Conservation (phyloP, 208 protist genomes). For the Leishmania gerbilli region DNA sequence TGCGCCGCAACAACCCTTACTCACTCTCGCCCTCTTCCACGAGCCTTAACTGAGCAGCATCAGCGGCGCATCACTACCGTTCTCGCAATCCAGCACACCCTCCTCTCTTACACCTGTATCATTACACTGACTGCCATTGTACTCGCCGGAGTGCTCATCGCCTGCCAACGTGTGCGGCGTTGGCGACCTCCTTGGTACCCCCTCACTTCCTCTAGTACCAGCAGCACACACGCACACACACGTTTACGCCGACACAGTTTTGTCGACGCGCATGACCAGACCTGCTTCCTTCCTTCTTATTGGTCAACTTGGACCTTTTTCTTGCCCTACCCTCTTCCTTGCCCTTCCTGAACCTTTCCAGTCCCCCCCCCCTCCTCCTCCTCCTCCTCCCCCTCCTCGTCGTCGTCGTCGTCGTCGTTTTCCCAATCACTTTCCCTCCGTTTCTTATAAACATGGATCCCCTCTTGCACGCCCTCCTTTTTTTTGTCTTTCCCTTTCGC, state of each 20-base stretch:
- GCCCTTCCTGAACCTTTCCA: background rate
- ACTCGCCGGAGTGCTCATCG: background rate
- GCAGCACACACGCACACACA: background rate
- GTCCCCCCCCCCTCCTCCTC: too few relatives aligned
- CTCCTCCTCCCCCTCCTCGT: too few relatives aligned
- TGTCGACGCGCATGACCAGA: background rate
- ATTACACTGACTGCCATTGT: background rate
- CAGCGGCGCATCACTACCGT: background rate
- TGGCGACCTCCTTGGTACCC: background rate
- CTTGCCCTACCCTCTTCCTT: background rate
- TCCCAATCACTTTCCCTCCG: background rate
- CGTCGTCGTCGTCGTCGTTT: background rate
- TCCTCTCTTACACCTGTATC: background rate
- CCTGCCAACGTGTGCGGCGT: background rate
- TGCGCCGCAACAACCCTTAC: constrained; percentile 43
- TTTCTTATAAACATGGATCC: constrained; percentile 7
- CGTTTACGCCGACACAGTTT: background rate
- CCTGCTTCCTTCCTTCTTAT: background rate
- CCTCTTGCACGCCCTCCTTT: background rate
- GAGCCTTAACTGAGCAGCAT: constrained; percentile 15
- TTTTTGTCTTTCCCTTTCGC: background rate
- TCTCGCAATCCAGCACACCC: background rate
- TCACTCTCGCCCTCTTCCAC: constrained; percentile 27
- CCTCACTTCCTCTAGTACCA: background rate
- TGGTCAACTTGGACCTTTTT: background rate